phyloP scores from a whole-genome alignment of 306 rosid genomes.

The Dryas drummondii region DNA sequence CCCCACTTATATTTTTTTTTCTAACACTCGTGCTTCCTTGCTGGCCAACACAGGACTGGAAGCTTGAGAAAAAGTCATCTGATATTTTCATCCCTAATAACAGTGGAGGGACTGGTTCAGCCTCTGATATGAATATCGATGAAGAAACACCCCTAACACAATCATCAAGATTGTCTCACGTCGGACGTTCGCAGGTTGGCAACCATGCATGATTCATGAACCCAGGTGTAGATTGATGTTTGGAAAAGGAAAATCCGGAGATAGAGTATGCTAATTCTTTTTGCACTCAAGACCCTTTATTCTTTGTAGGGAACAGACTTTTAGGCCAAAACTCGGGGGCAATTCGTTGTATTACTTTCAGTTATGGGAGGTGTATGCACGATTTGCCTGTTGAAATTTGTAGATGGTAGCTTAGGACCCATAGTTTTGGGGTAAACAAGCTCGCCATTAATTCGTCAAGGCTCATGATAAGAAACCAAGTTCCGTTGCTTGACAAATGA shows the following conservation, averaged over 20 bases:
- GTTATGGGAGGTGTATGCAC: constrained; percentile 27
- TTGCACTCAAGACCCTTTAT: constrained; percentile 36
- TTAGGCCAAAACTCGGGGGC: constrained; percentile 21
- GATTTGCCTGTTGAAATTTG: constrained; percentile 22
- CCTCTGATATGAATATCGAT: constrained; percentile 43
- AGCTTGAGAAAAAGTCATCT: constrained; percentile 78
- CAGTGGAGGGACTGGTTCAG: constrained; percentile 45
- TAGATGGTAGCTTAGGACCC: constrained; percentile 19
- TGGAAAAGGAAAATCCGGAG: constrained; percentile 17
- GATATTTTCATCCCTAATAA: constrained; percentile 52
- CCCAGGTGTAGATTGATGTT: constrained; percentile 14
- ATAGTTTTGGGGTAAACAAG: constrained; percentile 3
- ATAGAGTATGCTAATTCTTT: constrained; percentile 22
- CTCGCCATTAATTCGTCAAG: constrained; percentile 18
- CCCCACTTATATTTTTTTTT: not conserved
- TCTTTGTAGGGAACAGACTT: constrained; percentile 36
- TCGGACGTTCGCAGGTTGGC: constrained; percentile 61
- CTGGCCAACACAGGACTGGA: constrained; percentile 75
- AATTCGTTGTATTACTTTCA: constrained; percentile 31
- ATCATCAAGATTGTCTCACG: constrained; percentile 70
- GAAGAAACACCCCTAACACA: constrained; percentile 77
- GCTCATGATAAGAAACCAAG: constrained; percentile 23
- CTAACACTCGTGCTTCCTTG: not conserved
- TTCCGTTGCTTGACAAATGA: constrained; percentile 4
- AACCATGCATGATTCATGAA: constrained; percentile 45